phyloP scores from a whole-genome alignment of 352 stramenopile species.

The Pythium myriotylum region DNA sequence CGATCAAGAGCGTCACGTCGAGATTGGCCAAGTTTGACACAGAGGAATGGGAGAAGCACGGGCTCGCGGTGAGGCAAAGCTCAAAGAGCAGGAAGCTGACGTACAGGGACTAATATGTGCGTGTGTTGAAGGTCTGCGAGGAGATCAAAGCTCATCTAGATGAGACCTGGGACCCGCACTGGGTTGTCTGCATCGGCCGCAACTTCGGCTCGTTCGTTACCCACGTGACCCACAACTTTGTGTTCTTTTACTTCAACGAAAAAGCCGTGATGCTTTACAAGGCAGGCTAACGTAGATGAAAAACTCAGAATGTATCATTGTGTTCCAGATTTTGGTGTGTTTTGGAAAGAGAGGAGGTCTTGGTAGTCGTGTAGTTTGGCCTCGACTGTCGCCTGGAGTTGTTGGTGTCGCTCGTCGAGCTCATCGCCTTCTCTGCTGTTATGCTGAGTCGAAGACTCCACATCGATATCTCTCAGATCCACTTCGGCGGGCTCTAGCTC shows the following conservation, averaged over 20 bases:
- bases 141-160: conserved; percentile 83
- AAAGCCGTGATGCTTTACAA: conserved; percentile 89
- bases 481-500: not conserved
- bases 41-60: conserved; percentile 87
- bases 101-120: no score
- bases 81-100: no score
- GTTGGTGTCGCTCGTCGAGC: conserved; percentile 7
- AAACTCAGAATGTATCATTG: no score
- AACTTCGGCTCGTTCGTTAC: conserved; percentile 95
- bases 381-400: conserved; percentile 21
- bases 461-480: not conserved
- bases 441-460: no score
- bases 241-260: conserved; percentile 92
- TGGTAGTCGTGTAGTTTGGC: conserved; percentile 28
- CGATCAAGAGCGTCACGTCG: conserved; percentile 75
- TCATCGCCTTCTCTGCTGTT: not conserved
- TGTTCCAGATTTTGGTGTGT: not conserved
- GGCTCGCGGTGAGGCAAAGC: conserved; percentile 43
- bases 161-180: conserved; percentile 76
- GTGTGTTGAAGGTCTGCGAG: conserved; percentile 59
- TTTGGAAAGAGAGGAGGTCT: conserved; percentile 1
- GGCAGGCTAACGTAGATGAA: conserved; percentile 44
- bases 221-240: conserved; percentile 91
- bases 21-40: conserved; percentile 69
- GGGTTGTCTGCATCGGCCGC: conserved; percentile 87